These are phyloP conservation scores for Herpotrichia juniperi DNA, from an alignment of 2,329 filamentous ascomycete genomes.

Conservation along the genomic window DNA sequence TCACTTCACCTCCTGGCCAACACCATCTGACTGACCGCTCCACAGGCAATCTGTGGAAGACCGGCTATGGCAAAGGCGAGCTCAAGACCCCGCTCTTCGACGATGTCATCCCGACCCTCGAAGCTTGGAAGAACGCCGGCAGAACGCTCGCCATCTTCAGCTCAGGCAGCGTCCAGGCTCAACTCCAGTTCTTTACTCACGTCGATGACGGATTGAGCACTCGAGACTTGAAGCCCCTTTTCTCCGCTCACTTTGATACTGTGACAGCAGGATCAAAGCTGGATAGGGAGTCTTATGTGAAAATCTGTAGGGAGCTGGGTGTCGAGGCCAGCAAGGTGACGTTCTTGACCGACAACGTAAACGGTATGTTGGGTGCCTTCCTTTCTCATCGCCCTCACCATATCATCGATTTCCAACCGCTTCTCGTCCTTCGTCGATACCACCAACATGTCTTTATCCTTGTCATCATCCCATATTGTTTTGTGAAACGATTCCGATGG, in stretches of 20 bases:
- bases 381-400: not conserved
- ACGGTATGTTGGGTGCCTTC: constrained; percentile 45
- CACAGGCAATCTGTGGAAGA: constrained; percentile 73
- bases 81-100: constrained; percentile 75
- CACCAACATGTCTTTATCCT: not conserved
- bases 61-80: constrained; percentile 72
- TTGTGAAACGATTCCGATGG: constrained; percentile 22
- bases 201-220: constrained; percentile 45
- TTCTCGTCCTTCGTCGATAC: not conserved
- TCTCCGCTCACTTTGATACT: constrained; percentile 68
- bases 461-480: constrained; percentile 10
- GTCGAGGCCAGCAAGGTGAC: constrained; percentile 63
- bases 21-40: constrained; percentile 26
- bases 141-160: constrained; percentile 76
- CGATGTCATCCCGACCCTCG: constrained; percentile 71
- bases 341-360: constrained; percentile 83
- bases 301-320: constrained; percentile 60
- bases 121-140: constrained; percentile 62
- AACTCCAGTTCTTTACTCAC: constrained; percentile 79
- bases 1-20: constrained; percentile 10
- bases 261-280: constrained; percentile 79
- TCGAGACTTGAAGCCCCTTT: constrained; percentile 48
- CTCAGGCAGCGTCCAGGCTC: constrained; percentile 78
- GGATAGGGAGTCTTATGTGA: constrained; percentile 69
- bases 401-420: not conserved